A percentile compares a stretch with the other conserved stretches of the same genome.
phyloP scores from a whole-genome alignment of 768 basidiomycete species.

The Amylocystis lapponica region DNA sequence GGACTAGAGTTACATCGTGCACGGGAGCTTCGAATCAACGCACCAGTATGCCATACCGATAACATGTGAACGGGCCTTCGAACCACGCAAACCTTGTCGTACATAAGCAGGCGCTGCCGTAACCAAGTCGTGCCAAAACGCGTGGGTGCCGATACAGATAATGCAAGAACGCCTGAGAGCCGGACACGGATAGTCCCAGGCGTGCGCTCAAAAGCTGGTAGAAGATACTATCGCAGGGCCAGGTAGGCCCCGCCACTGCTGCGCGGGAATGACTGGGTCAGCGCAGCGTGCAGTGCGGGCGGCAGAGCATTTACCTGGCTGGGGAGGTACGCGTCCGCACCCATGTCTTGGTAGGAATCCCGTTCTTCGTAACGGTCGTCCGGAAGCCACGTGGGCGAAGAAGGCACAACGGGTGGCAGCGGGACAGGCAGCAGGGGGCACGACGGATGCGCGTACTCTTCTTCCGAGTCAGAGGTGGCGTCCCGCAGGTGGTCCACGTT shows the following conservation, averaged over 20 bases:
- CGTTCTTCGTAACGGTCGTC: slow-evolving; percentile 31
- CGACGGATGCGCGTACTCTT: slow-evolving; percentile 23
- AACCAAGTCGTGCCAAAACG: not conserved
- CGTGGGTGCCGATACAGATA: not conserved
- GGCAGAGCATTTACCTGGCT: slow-evolving; percentile 22
- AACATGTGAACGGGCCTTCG: not conserved
- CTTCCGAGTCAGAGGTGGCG: slow-evolving; percentile 22
- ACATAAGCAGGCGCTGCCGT: not conserved
- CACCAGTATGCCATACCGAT: not conserved
- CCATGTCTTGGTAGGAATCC: slow-evolving; percentile 24
- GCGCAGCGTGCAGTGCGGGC: not conserved
- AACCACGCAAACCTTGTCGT: not conserved
- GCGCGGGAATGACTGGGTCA: not conserved
- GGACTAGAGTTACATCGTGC: not conserved
- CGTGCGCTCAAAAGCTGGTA: slow-evolving; percentile 7
- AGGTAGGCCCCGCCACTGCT: slow-evolving; percentile 32
- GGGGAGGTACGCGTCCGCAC: slow-evolving; percentile 29
- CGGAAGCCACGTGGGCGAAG: slow-evolving; percentile 23
- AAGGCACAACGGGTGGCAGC: slow-evolving; percentile 30
- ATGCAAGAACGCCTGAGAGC: slow-evolving; percentile 1
- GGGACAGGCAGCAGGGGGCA: slow-evolving; percentile 31
- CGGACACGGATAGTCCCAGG: too few species aligned
- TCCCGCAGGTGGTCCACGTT: slow-evolving; percentile 26
- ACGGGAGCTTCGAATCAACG: not conserved
- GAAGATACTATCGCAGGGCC: slow-evolving; percentile 28